Conservation (phyloP, 2,329 filamentous ascomycete genomes). For the Sarocladium brachiariae region DNA sequence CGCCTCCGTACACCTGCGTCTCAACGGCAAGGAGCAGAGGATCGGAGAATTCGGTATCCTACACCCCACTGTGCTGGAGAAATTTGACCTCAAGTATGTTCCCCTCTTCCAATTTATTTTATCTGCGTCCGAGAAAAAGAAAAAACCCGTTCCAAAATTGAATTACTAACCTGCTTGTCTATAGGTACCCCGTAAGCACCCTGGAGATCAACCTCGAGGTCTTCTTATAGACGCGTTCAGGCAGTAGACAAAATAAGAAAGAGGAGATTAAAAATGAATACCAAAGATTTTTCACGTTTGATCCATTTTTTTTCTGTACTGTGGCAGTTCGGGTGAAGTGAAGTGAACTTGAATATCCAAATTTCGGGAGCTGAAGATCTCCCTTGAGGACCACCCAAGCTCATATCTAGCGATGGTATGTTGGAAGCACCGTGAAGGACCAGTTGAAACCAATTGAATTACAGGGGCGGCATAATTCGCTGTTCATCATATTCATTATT, state of each 20-base stretch:
- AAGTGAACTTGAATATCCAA: no score
- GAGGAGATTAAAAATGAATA: background rate
- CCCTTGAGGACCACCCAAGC: no score
- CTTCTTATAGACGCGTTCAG: conserved; percentile 58
- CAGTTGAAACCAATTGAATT: no score
- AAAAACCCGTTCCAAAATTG: background rate
- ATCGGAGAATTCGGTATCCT: conserved; percentile 92
- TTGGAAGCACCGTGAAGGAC: no score
- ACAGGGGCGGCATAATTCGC: background rate
- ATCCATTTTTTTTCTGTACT: no score
- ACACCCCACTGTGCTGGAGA: conserved; percentile 87
- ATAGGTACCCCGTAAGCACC: conserved; percentile 82
- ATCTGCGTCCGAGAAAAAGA: background rate
- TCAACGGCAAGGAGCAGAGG: conserved; percentile 64
- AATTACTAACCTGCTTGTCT: conserved; percentile 15
- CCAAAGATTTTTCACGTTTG: no score
- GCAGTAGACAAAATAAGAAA: conserved; percentile 3
- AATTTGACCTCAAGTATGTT: conserved; percentile 76
- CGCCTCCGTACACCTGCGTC: conserved; percentile 72
- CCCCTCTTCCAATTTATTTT: background rate
- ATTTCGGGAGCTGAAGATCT: no score
- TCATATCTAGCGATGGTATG: no score
- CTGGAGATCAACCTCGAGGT: conserved; percentile 92
- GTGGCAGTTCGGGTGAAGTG: no score
- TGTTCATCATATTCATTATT: background rate